Evolutionary conservation across 306 rosid species (phyloP), one percentile per base, ranked within the genome.

Genomic region (Quercus robur): DNA sequence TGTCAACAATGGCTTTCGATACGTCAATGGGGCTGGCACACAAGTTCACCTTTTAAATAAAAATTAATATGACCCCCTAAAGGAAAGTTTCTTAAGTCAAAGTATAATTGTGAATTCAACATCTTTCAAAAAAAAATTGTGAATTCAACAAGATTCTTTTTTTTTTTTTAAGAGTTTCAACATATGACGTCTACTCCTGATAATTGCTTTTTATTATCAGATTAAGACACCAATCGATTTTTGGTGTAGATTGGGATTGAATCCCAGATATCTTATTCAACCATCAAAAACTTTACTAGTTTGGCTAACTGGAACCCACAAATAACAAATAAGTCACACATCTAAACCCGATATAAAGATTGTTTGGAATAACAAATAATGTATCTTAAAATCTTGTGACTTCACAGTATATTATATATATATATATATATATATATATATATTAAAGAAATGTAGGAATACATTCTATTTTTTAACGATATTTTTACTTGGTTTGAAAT

Each of bases 241-340:
- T 38, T 38, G 0, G 0, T 38, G 2, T 38, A 1, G 0, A 0
- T 0, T 0, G 2, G 0, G 0, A 38, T 38, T 38, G 10, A 38
- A 38, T 6, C 2, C 0, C 0, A 6, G 2, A 6, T 6, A 2
- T 38, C 10, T 38, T 6, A 6, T 41, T 8, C 1, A 41, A 8
- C 1, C 0, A 8, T 41, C 0, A 8, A 0, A 41, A 0, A 41
- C 0, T 38, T 8, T 38, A 38, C 12, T 0, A 8, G 0, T 41
- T 41, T 0, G 0, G 0, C 0, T 41, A 41, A 41, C 1, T 41
- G 0, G 0, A 41, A 41, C 11, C 0, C 1, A 58, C 4, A 8
- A 2, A 13, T 49, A 49, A 49, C 28, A 58, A 58, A 20, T 31
- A 12, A n/a, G 11, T 21, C 26, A 58, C 14, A 20, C 64, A 21